Evolutionary conservation across 2,329 filamentous ascomycete species (phyloP), one percentile per base, ranked within the genome.

Genomic region (Lomentospora prolificans): DNA sequence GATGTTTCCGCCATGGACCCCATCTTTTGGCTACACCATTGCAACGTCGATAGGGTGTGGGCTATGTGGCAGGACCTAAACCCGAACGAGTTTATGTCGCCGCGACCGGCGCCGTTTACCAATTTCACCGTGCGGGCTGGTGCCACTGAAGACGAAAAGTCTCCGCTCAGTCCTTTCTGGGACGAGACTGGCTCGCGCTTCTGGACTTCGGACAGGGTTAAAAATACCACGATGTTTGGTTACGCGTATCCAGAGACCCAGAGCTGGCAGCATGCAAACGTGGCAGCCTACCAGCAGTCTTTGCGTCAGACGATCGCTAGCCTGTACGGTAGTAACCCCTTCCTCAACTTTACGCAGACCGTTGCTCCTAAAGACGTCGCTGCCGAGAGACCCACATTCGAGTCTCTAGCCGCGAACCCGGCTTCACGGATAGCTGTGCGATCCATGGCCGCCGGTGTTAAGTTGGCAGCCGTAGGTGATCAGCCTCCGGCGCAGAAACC

Each of bases 1-100:
- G 72, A 76, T 30, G 79, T 79, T 58, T 78, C 82, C 9, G 75
- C 79, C 0, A 87, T 83, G 63, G 84, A 87, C 63, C 82, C 84
- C 0, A 67, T 81, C 7, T 86, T 85, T 66, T 83, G 76, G 75
- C 68, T 86, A 3, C 81, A 86, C 61, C 82, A 86, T 64, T 66
- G 73, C 60, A 90, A 87, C 68, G 79, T 90, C 6, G 89, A 95
- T 64, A 81, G 89, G 2, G 68, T 88, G 27, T 81, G 90, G 60
- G 82, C 87, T 30, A 78, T 95, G 58, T 94, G 87, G 87, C 87
- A 94, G 70, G 74, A 77, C 1, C 68, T 94, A 9, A 79, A 94
- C 60, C 86, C 86, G 0, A 72, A 82, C 22, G 79, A 79, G 17
- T 55, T 55, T 39, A 46, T 55, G 52, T 9, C 24, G 3, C 19